Base-by-base conservation (phyloP, 805 yeast genomes). In the Kodamaea laetipori region DNA sequence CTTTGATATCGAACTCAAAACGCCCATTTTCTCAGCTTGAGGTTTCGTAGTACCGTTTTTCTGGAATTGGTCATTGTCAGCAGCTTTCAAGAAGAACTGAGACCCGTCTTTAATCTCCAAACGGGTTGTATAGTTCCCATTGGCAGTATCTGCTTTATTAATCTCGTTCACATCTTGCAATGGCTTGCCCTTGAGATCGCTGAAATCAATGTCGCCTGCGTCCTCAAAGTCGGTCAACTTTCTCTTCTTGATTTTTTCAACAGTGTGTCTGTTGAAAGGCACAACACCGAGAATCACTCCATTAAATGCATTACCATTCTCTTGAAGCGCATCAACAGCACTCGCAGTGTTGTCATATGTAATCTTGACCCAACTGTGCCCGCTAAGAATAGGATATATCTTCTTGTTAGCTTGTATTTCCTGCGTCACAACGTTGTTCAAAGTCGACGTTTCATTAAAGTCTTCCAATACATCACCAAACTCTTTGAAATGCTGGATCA, bases 311-410 rank as follows among this genome's bases (percentile, higher is more conserved):
- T 73, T 62, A 3, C 96, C 95, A 58, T 88, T 86, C 57, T 90
- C 96, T 50, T 86, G 82, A 34, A 90, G 67, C 0, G 99, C 97
- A 43, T 95, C 80, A 12, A 80, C 62, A 2, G 96, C 97, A 7
- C 90, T 76, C 1, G 83, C 69, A 6, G 85, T 78, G 46, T 82
- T 83, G 45, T 81, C 84, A 61, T 80, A 94, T 3, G 97, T 90
- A 42, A 92, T 60, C 58, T 90, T 86, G n/a, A 90, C 81, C 98
- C 98, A 92, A 30, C 87, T 82, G 36, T 81, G 77, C 1, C 98
- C 98, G 9, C 90, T 77, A 63, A 80, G 86, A 6, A 92, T 83
- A 3, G 97, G 95, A 45, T 56, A 68, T 61, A 51, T 48, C 24
- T 52, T 55, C n/a, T 48, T 51, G 10, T 38, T 38, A 21, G 41